Percentiles rank a stretch among this genome's conserved stretches.
Evolutionary conservation across 441 rosid species (phyloP).

Genomic region (Hura crepitans): DNA sequence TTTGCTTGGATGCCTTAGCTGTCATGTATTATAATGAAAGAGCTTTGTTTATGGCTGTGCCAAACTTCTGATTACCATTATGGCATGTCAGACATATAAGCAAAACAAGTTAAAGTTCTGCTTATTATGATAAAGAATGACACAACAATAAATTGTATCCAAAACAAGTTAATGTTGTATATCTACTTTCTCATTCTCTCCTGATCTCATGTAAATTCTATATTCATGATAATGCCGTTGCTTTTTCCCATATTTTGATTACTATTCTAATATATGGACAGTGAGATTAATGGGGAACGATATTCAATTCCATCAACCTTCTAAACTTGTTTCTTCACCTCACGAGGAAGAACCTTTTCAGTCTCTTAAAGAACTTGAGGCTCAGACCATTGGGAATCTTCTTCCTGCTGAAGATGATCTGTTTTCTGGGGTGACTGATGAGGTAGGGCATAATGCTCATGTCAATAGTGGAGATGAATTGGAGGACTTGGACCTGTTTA

Average conservation of each 20-base stretch:
- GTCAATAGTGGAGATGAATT: slow-evolving; percentile 32
- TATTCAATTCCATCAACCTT: slow-evolving; percentile 35
- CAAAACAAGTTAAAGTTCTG: neutral
- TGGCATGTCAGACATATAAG: neutral
- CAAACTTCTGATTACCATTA: neutral
- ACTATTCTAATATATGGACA: slow-evolving; percentile 33
- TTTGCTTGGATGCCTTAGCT: neutral
- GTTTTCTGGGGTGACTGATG: slow-evolving; percentile 62
- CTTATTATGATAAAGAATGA: neutral
- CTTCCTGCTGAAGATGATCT: slow-evolving; percentile 75
- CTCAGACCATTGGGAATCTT: slow-evolving; percentile 71
- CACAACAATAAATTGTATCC: neutral
- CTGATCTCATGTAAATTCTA: neutral
- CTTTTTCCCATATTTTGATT: slow-evolving; percentile 16
- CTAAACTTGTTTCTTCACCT: slow-evolving; percentile 34
- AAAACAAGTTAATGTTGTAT: neutral
- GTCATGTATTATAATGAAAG: neutral
- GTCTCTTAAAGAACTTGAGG: slow-evolving; percentile 68
- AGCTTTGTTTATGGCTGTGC: neutral
- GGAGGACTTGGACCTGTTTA: slow-evolving; percentile 69
- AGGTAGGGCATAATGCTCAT: slow-evolving; percentile 30
- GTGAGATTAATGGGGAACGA: slow-evolving; percentile 45
- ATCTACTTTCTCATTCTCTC: neutral
- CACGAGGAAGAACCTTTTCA: slow-evolving; percentile 46
- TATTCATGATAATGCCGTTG: neutral